Evolutionary conservation across 2,329 filamentous ascomycete species (phyloP).

Genomic region (Dactylellina drechsleri): DNA sequence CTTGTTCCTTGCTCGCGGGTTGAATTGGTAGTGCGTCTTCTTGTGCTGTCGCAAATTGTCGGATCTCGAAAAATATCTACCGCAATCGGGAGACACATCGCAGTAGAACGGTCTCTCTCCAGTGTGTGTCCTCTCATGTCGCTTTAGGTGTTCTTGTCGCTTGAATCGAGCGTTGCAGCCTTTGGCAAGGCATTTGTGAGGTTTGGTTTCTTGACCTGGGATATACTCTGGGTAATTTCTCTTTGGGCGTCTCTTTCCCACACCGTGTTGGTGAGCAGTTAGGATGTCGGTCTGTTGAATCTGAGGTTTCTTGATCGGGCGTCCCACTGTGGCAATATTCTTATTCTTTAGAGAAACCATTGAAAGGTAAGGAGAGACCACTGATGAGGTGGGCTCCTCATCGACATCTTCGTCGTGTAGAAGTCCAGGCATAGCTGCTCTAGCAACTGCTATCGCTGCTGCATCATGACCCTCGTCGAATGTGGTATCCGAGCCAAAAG

Average conservation of each 20-base stretch:
- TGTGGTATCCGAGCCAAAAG: conserved; percentile 44
- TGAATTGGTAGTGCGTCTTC: conserved; percentile 57
- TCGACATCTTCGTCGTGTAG: conserved; percentile 50
- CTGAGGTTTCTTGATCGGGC: conserved; percentile 18
- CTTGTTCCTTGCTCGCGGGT: conserved; percentile 51
- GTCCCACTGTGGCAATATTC: conserved; percentile 27
- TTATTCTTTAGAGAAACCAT: conserved; percentile 47
- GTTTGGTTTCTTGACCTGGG: conserved; percentile 48
- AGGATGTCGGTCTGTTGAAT: conserved; percentile 17
- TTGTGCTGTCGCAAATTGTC: conserved; percentile 57
- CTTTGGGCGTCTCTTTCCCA: conserved; percentile 37
- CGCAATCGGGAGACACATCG: conserved; percentile 52
- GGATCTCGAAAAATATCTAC: conserved; percentile 56
- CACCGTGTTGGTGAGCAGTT: conserved; percentile 23
- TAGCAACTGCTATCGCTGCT: conserved; percentile 46
- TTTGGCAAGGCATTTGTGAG: conserved; percentile 53
- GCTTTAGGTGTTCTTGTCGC: conserved; percentile 57
- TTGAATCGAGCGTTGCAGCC: conserved; percentile 56
- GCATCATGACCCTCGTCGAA: conserved; percentile 52
- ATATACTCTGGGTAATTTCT: conserved; percentile 38
- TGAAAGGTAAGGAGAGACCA: conserved; percentile 45
- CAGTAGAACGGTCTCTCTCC: conserved; percentile 57
- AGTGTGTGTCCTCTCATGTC: conserved; percentile 58
- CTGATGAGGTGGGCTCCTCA: conserved; percentile 22
- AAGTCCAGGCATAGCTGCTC: conserved; percentile 52